phyloP scores from a whole-genome alignment of 208 protist species.

The Crithidia thermophila region DNA sequence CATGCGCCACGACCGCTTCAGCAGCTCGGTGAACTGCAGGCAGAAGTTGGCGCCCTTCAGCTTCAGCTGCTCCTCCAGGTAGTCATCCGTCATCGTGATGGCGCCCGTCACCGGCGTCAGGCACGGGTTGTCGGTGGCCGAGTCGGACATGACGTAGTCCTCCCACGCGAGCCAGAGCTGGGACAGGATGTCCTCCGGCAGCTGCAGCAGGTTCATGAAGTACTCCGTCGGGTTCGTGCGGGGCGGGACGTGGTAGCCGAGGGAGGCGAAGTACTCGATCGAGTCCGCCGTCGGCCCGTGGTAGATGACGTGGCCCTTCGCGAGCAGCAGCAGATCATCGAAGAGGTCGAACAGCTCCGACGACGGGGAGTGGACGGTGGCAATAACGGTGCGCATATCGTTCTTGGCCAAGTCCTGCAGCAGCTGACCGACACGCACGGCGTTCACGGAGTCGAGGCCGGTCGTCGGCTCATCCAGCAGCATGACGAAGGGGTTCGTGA shows the following conservation, averaged over 20 bases:
- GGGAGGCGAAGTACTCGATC: constrained; percentile 49
- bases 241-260: constrained; percentile 51
- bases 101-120: constrained; percentile 55
- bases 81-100: constrained; percentile 53
- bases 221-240: constrained; percentile 86
- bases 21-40: constrained; percentile 68
- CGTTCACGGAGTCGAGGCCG: constrained; percentile 86
- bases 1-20: constrained; percentile 71
- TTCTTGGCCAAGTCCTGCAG: constrained; percentile 81
- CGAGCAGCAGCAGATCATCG: constrained; percentile 83
- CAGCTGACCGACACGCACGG: constrained; percentile 75
- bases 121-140: constrained; percentile 50
- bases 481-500: constrained; percentile 85
- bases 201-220: constrained; percentile 87
- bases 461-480: constrained; percentile 92
- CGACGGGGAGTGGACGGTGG: constrained; percentile 86
- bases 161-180: constrained; percentile 77
- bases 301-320: constrained; percentile 80
- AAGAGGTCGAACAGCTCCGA: constrained; percentile 86
- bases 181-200: constrained; percentile 62
- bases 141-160: constrained; percentile 71
- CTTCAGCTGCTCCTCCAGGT: constrained; percentile 66
- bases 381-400: constrained; percentile 83
- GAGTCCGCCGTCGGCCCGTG: constrained; percentile 69
- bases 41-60: constrained; percentile 54